Base-by-base conservation (phyloP, 2,329 filamentous ascomycete genomes). In the Penicillium sp. region DNA sequence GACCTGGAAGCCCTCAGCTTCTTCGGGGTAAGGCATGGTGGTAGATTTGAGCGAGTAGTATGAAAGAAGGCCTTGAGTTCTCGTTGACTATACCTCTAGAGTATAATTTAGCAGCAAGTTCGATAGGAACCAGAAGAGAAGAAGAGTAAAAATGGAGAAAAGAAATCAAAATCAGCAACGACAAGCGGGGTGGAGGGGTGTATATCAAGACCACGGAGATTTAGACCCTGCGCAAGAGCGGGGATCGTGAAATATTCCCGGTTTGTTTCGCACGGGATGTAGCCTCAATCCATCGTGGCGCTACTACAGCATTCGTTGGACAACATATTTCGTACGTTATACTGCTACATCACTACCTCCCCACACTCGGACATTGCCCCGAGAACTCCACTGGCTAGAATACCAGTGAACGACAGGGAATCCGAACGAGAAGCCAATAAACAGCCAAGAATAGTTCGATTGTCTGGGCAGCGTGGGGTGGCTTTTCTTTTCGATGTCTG, bases 1-100 rank as follows among this genome's bases (percentile, higher is more conserved):
- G 60, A 81, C 74, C 69, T 76, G 75, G 67, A 77, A 78, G 38
- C 75, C 76, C 57, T 76, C 71, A 44, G 76, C 75, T 62, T 73
- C 71, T 29, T 78, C 75, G 47, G 74, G 75, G 55, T 77, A 78
- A 55, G 72, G 71, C 76, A 78, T 78, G 57, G 59, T 65, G 55
- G 46, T 41, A 29, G 43, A 43, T 30, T 32, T 18, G 7, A 14
- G 4, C n/a, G 16, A n/a, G 39, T n/a, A 49, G 23, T 23, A 58
- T 58, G 59, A 36, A 40, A 44, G 29, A 38, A 47, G 38, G 36
- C 42, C 26, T 35, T 23, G 26, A 27, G 26, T 32, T 26, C 34
- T n/a, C 40, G 44, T 34, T n/a, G 11, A 29, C 14, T n/a, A 16
- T 3, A 29, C 10, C 29, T 36, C n/a, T 16, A 11, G 2, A 7